A percentile compares a stretch with the other conserved stretches of the same genome.
These are phyloP conservation scores for Penicillium sp. DNA, from an alignment of 2,329 filamentous ascomycete species.

Conservation along the genomic window DNA sequence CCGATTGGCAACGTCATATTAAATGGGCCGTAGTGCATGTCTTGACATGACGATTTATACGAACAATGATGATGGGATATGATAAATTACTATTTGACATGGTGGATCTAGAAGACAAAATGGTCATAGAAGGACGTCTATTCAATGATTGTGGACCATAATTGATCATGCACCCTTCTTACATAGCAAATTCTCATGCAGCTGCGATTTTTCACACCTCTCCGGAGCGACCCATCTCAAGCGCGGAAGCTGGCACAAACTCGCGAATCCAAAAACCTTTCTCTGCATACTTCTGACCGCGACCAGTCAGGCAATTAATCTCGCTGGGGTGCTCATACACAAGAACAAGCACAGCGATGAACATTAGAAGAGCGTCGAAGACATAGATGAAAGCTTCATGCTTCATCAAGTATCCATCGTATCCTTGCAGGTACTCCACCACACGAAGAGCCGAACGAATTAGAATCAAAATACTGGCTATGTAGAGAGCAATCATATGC, in stretches of 20 bases:
- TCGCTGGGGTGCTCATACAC: conserved; percentile 29
- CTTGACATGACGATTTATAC: neutral
- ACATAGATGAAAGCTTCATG: conserved; percentile 36
- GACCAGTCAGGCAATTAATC: conserved; percentile 26
- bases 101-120: no score
- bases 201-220: neutral
- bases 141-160: neutral
- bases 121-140: neutral
- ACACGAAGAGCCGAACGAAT: conserved; percentile 34
- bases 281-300: conserved; percentile 18
- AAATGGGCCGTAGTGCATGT: conserved; percentile 20
- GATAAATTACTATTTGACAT: neutral
- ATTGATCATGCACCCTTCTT: neutral
- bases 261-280: conserved; percentile 17
- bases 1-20: conserved; percentile 20
- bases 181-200: neutral
- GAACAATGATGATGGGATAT: neutral
- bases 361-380: conserved; percentile 36
- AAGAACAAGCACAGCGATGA: conserved; percentile 24
- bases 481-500: conserved; percentile 36
- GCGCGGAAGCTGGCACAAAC: conserved; percentile 10
- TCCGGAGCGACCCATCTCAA: conserved; percentile 1
- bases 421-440: conserved; percentile 34
- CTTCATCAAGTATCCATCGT: conserved; percentile 32
- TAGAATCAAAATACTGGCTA: conserved; percentile 30